Conservation (phyloP, 441 rosid species). For the Erysimum cheiri region DNA sequence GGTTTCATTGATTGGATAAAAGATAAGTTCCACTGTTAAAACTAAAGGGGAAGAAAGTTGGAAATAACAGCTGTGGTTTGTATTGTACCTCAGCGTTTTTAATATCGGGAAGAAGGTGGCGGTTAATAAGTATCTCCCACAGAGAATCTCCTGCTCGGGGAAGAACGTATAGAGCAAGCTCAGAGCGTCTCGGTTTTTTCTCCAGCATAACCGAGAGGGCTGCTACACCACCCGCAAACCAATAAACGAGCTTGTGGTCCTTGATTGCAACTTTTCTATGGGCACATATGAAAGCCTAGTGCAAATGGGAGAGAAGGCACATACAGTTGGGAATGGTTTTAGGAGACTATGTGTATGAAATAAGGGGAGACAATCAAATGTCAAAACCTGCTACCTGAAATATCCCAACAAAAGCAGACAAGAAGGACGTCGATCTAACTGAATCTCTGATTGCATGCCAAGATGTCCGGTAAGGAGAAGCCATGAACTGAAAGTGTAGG, state of each 20-base stretch:
- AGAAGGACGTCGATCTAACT: constrained; percentile 89
- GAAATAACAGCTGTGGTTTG: constrained; percentile 10
- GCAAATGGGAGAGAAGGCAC: constrained; percentile 35
- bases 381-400: constrained; percentile 73
- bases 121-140: constrained; percentile 92
- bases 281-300: constrained; percentile 83
- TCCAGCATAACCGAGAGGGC: constrained; percentile 91
- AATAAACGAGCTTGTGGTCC: constrained; percentile 96
- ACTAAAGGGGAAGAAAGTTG: neutral
- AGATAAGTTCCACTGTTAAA: neutral
- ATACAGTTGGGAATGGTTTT: constrained; percentile 2
- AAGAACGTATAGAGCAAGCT: constrained; percentile 95
- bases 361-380: constrained; percentile 30
- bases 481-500: constrained; percentile 70
- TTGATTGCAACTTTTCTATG: constrained; percentile 81
- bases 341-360: constrained; percentile 20
- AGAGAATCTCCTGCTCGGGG: constrained; percentile 97
- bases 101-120: constrained; percentile 84
- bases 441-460: constrained; percentile 92
- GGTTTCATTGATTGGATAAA: constrained; percentile 32
- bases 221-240: constrained; percentile 88
- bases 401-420: constrained; percentile 97
- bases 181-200: constrained; percentile 92
- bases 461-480: constrained; percentile 85
- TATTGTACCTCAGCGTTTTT: constrained; percentile 87